Conservation (phyloP, 2,329 filamentous ascomycete species). For the Talaromyces sp. region DNA sequence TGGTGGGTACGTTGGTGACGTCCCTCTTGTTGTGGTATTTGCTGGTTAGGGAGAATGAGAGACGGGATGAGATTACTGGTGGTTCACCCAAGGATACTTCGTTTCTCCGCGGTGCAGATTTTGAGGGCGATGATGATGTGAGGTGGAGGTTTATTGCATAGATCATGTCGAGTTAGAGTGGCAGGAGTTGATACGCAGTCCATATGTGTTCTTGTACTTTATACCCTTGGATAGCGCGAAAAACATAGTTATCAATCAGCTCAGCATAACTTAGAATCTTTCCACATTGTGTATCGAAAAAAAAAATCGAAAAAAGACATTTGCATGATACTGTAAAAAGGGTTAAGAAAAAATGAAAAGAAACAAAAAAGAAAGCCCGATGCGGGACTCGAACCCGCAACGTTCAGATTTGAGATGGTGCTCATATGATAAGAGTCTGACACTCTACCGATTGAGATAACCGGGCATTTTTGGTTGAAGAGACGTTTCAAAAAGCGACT, state of each 20-base stretch:
- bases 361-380: constrained; percentile 1
- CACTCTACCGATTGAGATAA: constrained; percentile 13
- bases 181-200: background rate
- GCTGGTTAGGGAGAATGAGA: constrained; percentile 53
- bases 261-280: too few relatives aligned
- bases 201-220: too few relatives aligned
- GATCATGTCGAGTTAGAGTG: background rate
- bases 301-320: background rate
- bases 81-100: constrained; percentile 30
- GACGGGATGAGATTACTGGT: constrained; percentile 4
- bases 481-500: too few relatives aligned
- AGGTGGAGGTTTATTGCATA: constrained; percentile 55
- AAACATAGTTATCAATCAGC: too few relatives aligned
- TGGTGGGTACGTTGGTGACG: constrained; percentile 48
- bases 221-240: too few relatives aligned
- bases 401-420: constrained; percentile 3
- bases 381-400: constrained; percentile 11
- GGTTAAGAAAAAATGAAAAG: constrained; percentile 28
- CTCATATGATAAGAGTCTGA: constrained; percentile 10
- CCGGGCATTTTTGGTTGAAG: constrained; percentile 8
- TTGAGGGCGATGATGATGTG: constrained; percentile 58
- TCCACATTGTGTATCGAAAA: too few relatives aligned
- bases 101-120: constrained; percentile 40
- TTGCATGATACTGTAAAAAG: too few relatives aligned
- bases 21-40: constrained; percentile 55